phyloP scores from a whole-genome alignment of 2,329 filamentous ascomycete genomes.

The Aspergillus sclerotialis region DNA sequence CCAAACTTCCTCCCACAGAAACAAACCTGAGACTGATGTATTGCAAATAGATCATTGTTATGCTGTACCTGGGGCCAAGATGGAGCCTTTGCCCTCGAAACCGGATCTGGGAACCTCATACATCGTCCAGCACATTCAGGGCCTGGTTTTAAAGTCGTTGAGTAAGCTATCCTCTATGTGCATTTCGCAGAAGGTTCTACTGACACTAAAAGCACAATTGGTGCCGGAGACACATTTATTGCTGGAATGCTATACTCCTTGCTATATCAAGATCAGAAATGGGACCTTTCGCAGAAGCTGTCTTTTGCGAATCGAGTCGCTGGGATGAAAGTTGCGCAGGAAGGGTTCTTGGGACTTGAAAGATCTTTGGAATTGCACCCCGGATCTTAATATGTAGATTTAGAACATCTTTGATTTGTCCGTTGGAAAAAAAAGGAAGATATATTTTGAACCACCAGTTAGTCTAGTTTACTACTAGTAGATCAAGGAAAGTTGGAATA shows the following conservation, averaged over 20 bases:
- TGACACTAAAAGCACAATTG: constrained; percentile 51
- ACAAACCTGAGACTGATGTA: background rate
- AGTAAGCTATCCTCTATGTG: constrained; percentile 44
- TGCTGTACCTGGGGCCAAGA: constrained; percentile 55
- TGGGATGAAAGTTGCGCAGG: constrained; percentile 59
- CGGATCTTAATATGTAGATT: no score
- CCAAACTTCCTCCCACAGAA: constrained; percentile 1
- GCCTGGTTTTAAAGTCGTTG: constrained; percentile 43
- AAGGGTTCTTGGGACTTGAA: constrained; percentile 56
- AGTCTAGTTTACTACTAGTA: no score
- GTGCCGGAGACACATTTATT: constrained; percentile 70
- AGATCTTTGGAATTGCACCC: constrained; percentile 9
- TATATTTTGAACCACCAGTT: no score
- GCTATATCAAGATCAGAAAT: constrained; percentile 43
- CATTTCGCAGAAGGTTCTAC: constrained; percentile 2
- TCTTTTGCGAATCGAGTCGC: constrained; percentile 60
- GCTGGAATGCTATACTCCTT: constrained; percentile 63
- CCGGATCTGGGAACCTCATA: constrained; percentile 24
- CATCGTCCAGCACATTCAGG: constrained; percentile 39
- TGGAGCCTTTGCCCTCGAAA: constrained; percentile 45
- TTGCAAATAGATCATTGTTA: constrained; percentile 36
- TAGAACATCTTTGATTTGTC: no score
- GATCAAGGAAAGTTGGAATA: no score
- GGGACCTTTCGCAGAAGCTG: constrained; percentile 45
- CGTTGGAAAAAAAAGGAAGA: no score